Evolutionary conservation across 331 rosid genomes (phyloP).

Genomic region (Saraca asoca): DNA sequence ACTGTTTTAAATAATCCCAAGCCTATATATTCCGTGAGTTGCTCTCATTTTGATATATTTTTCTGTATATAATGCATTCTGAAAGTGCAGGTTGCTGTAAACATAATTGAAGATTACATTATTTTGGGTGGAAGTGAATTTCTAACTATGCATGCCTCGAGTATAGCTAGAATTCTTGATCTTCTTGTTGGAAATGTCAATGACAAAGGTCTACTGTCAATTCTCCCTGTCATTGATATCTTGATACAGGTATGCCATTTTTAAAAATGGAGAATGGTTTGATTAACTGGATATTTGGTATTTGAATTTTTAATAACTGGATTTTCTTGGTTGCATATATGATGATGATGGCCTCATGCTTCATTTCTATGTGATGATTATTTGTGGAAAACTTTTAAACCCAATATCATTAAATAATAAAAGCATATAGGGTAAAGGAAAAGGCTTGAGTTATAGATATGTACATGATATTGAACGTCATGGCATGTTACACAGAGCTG

Average conservation of each 20-base stretch:
- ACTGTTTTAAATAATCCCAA: constrained; percentile 21
- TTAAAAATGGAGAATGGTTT: neutral
- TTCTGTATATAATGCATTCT: constrained; percentile 15
- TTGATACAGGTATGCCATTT: constrained; percentile 69
- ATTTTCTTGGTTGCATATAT: neutral
- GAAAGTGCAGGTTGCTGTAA: constrained; percentile 71
- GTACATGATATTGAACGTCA: too few species aligned
- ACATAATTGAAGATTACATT: constrained; percentile 81
- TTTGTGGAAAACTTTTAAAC: neutral
- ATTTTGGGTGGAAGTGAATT: constrained; percentile 86
- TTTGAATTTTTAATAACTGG: neutral
- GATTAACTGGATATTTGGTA: constrained; percentile 8
- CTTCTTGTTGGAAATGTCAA: constrained; percentile 85
- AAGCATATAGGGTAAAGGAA: too few species aligned
- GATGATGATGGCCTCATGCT: neutral
- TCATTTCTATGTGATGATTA: neutral
- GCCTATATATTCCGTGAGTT: constrained; percentile 19
- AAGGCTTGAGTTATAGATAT: too few species aligned
- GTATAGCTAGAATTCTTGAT: constrained; percentile 84
- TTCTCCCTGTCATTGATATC: constrained; percentile 82
- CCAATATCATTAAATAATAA: neutral
- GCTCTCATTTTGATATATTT: constrained; percentile 14
- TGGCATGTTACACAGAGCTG: neutral
- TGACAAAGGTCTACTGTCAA: constrained; percentile 76
- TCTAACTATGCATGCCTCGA: constrained; percentile 77